Base-by-base conservation (phyloP, 1,284 basidiomycete genomes). In the Vanrija sp. region DNA sequence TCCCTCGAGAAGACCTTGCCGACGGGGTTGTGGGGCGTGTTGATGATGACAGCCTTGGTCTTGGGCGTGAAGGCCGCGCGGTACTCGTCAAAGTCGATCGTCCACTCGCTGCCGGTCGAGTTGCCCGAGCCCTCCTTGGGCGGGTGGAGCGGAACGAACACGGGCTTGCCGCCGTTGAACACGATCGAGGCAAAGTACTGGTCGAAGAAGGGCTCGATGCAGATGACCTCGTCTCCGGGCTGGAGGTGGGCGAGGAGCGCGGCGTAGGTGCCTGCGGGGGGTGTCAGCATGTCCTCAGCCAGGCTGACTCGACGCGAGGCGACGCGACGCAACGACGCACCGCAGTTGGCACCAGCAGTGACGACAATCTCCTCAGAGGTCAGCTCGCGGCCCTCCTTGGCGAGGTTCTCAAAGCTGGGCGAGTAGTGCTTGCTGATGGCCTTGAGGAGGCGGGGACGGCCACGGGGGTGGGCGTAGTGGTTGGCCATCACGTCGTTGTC, bases 141-240 rank as follows among this genome's bases (percentile, higher is more conserved):
- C 0, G 96, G 95, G 62, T 96, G 89, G 15, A 99, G 81, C 3
- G 96, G 95, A 7, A 98, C 90, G 68, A 91, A 98, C 46, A 97
- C 86, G 9, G 95, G 92, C 52, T 84, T 86, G 44, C 92, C 94
- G 27, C 88, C 88, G 68, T 96, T 93, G 82, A 96, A 96, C 23
- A 85, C 88, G 52, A 96, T 85, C 9, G 88, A 89, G 36, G 91
- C 87, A 57, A 89, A 83, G 78, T 97, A 98, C 75, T 98, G 96
- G 71, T 98, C 94, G 69, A 97, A 98, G 81, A 92, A 94, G 6
- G 91, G 95, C 77, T 98, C 96, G 68, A 98, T 94, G 81, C 97
- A 85, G 73, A 99, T 94, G 57, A 98, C 96, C 76, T 98, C 95
- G 72, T 98, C 96, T 8, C 87, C 92, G 36, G 84, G 80, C 59